These are phyloP conservation scores for Globisporangium recalcitrans DNA, from an alignment of 352 stramenopile species.

Conservation along the genomic window DNA sequence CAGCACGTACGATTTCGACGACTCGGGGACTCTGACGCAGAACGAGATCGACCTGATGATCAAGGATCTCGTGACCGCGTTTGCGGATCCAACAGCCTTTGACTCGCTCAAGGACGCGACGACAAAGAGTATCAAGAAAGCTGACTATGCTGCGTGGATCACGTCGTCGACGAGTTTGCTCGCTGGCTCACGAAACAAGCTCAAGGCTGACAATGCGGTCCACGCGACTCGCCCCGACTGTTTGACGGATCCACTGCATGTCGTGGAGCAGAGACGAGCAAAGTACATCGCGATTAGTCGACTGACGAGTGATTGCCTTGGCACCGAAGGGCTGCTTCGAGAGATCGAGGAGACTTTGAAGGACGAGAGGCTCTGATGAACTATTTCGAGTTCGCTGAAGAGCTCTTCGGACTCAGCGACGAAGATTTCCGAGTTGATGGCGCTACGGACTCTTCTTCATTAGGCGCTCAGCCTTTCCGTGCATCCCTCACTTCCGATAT, in stretches of 20 bases:
- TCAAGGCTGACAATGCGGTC: slow-evolving; percentile 91
- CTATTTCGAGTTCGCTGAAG: slow-evolving; percentile 64
- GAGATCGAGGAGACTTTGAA: slow-evolving; percentile 83
- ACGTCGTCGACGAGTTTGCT: slow-evolving; percentile 61
- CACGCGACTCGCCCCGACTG: slow-evolving; percentile 90
- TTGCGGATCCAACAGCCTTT: slow-evolving; percentile 36
- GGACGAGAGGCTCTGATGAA: slow-evolving; percentile 62
- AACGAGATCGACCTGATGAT: slow-evolving; percentile 64
- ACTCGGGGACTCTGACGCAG: slow-evolving; percentile 43
- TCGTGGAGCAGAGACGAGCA: slow-evolving; percentile 87
- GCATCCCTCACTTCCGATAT: slow-evolving; percentile 36
- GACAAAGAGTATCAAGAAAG: slow-evolving; percentile 37
- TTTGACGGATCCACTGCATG: slow-evolving; percentile 79
- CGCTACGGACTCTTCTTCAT: neutral
- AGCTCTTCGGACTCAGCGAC: slow-evolving; percentile 60
- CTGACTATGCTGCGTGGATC: slow-evolving; percentile 52
- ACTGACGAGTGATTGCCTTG: slow-evolving; percentile 89
- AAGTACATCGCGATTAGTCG: slow-evolving; percentile 93
- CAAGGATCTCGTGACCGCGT: slow-evolving; percentile 49
- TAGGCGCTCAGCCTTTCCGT: slow-evolving; percentile 31
- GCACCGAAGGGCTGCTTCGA: slow-evolving; percentile 57
- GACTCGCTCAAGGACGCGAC: slow-evolving; percentile 32
- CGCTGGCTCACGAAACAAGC: slow-evolving; percentile 36
- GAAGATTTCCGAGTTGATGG: slow-evolving; percentile 30
- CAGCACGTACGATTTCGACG: slow-evolving; percentile 68